These are phyloP conservation scores for Physaria fendleri DNA, from an alignment of 345 rosid genomes.

Conservation along the genomic window DNA sequence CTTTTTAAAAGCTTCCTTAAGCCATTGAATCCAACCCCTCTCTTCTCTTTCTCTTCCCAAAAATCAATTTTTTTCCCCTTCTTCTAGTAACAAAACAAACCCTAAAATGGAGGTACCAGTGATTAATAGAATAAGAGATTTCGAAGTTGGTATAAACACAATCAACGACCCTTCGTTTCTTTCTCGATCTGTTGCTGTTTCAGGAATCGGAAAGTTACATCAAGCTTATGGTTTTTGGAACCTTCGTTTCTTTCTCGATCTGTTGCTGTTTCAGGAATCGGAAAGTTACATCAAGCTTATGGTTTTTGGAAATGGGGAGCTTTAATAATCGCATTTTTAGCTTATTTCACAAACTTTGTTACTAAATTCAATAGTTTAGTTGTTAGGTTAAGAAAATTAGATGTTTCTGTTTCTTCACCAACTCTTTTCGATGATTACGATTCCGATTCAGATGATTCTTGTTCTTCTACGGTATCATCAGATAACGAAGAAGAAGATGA, in stretches of 20 bases:
- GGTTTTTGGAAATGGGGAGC: conserved; percentile 83
- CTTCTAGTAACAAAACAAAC: conserved; percentile 2
- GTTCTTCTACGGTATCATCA: conserved; percentile 28
- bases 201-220: conserved; percentile 34
- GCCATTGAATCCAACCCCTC: neutral
- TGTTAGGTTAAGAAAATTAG: conserved; percentile 33
- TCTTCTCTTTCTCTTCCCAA: neutral
- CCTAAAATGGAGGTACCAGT: conserved; percentile 63
- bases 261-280: conserved; percentile 35
- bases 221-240: conserved; percentile 49
- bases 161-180: conserved; percentile 38
- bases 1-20: neutral
- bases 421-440: conserved; percentile 31
- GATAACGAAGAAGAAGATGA: conserved; percentile 15
- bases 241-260: conserved; percentile 37
- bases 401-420: conserved; percentile 15
- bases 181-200: conserved; percentile 36
- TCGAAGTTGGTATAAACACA: conserved; percentile 45
- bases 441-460: conserved; percentile 38
- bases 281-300: conserved; percentile 35
- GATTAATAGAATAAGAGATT: conserved; percentile 54
- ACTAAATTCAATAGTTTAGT: conserved; percentile 41
- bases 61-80: neutral
- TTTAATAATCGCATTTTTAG: conserved; percentile 54
- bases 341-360: conserved; percentile 51